Conservation (phyloP, 805 yeast genomes). For the Suhomyces sp. region DNA sequence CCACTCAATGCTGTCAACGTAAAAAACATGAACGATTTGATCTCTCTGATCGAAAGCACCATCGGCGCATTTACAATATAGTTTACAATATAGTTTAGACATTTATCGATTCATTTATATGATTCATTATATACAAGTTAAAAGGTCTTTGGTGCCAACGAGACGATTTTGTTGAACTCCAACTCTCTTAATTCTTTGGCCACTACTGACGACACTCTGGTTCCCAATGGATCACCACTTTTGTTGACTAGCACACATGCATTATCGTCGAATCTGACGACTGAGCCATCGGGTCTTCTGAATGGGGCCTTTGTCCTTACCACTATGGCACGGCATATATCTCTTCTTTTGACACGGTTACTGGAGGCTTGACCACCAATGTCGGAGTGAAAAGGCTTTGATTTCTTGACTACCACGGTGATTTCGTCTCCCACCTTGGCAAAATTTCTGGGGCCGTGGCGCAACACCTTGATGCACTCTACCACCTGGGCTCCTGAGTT, state of each 20-base stretch:
- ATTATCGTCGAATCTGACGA: conserved; percentile 87
- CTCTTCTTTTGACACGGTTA: conserved; percentile 89
- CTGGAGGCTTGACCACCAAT: conserved; percentile 71
- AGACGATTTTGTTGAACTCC: conserved; percentile 79
- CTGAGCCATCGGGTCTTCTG: conserved; percentile 82
- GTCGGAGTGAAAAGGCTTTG: conserved; percentile 69
- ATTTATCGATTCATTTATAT: background rate
- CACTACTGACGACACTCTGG: conserved; percentile 86
- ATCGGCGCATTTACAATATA: conserved; percentile 10
- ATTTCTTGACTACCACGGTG: conserved; percentile 91
- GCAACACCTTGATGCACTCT: conserved; percentile 92
- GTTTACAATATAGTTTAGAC: background rate
- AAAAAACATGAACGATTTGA: conserved; percentile 15
- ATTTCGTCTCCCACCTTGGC: conserved; percentile 90
- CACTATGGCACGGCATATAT: conserved; percentile 90
- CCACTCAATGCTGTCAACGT: conserved; percentile 13
- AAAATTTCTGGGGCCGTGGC: conserved; percentile 80
- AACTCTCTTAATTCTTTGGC: conserved; percentile 85
- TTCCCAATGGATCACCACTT: conserved; percentile 90
- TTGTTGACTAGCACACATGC: conserved; percentile 95
- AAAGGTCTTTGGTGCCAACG: conserved; percentile 78
- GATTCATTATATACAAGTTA: conserved; percentile 4
- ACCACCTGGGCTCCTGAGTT: conserved; percentile 94
- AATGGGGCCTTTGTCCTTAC: conserved; percentile 84
- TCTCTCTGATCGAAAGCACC: conserved; percentile 16